A percentile compares a stretch with the other conserved stretches of the same genome.
Evolutionary conservation across 345 rosid genomes (phyloP).

Genomic region (Salix arbutifolia): DNA sequence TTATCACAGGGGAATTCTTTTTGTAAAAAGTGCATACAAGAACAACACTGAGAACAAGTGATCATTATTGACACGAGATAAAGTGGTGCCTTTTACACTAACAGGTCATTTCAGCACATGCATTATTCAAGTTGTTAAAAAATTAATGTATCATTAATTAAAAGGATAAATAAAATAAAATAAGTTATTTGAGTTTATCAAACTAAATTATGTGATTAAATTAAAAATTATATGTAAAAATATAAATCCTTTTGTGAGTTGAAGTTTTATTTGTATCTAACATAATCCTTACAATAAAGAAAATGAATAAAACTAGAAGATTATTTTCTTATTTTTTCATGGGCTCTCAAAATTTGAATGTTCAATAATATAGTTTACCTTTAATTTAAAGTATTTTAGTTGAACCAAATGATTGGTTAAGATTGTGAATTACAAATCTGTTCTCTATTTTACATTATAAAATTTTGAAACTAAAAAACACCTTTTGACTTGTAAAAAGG

Average conservation of each 20-base stretch:
- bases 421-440: background rate
- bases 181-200: background rate
- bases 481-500: background rate
- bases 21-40: background rate
- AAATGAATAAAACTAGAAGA: background rate
- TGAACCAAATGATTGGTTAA: background rate
- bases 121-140: background rate
- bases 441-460: background rate
- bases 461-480: background rate
- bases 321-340: background rate
- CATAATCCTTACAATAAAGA: background rate
- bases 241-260: background rate
- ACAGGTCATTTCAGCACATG: background rate
- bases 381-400: background rate
- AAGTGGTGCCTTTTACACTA: slow-evolving; percentile 4
- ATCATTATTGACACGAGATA: background rate
- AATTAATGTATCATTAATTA: background rate
- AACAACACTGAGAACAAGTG: background rate
- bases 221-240: background rate
- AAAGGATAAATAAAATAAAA: background rate
- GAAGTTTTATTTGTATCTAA: background rate
- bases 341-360: background rate
- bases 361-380: background rate
- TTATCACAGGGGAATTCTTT: background rate
- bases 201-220: background rate